Conservation (phyloP, 225 moss, liverwort and hornwort species). For the Physcomitrium patens region DNA sequence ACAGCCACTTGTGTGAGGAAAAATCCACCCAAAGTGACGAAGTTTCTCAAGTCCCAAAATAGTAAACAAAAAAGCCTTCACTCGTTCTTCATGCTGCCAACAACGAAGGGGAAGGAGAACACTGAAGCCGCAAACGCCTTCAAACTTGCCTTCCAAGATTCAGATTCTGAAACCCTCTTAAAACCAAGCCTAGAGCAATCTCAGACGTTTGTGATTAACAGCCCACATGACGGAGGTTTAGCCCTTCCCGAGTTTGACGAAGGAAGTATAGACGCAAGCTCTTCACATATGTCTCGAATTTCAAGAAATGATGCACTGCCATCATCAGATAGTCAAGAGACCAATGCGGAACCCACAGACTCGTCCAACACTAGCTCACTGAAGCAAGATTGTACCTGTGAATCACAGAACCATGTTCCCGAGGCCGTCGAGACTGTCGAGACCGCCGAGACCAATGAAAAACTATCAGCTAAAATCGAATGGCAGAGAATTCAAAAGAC, state of each 20-base stretch:
- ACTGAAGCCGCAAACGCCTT: slow-evolving; percentile 23
- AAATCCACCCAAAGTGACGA: slow-evolving; percentile 14
- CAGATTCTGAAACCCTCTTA: slow-evolving; percentile 25
- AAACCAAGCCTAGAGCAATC: slow-evolving; percentile 8
- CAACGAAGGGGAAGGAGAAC: slow-evolving; percentile 44
- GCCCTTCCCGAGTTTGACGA: slow-evolving; percentile 25
- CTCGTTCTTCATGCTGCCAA: slow-evolving; percentile 51
- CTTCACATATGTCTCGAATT: slow-evolving; percentile 29
- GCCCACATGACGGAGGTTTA: slow-evolving; percentile 3
- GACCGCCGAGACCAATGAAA: slow-evolving; percentile 38
- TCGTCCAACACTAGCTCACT: slow-evolving; percentile 17
- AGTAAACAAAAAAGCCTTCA: slow-evolving; percentile 56
- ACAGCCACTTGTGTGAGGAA: slow-evolving; percentile 26
- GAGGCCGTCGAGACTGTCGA: slow-evolving; percentile 40
- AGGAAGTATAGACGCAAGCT: slow-evolving; percentile 14
- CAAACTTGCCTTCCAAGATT: slow-evolving; percentile 14
- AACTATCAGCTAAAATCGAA: slow-evolving; percentile 52
- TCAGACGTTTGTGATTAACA: slow-evolving; percentile 21
- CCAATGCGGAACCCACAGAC: slow-evolving; percentile 31
- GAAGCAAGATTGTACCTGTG: slow-evolving; percentile 6
- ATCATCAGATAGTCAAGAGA: slow-evolving; percentile 29
- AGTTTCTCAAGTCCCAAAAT: slow-evolving; percentile 32
- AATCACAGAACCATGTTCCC: slow-evolving; percentile 22
- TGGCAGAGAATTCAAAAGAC: slow-evolving; percentile 82
- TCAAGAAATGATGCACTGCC: slow-evolving; percentile 23